Evolutionary conservation across 2,329 filamentous ascomycete genomes (phyloP), one percentile per base, ranked within the genome.

Genomic region (Triangularia verruculosa): DNA sequence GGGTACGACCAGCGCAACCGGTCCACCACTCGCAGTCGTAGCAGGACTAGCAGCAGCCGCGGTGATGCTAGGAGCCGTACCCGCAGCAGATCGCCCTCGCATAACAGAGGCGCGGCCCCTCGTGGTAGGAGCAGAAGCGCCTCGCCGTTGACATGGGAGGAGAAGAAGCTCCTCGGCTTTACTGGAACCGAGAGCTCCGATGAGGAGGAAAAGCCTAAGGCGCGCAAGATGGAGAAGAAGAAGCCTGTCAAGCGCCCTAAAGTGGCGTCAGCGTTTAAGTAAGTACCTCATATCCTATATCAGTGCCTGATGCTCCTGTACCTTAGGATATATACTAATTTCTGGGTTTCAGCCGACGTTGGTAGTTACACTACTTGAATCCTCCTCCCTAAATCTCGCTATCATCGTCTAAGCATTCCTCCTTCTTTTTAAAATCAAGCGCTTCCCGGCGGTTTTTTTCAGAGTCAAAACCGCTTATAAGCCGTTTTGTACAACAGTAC

Each of bases 251-350:
- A 61, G 59, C 28, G 65, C 11, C 62, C 66, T 5, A 63, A 67
- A 27, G 68, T 71, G 20, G 65, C 68, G n/a, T 65, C 65, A 1
- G 69, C 66, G 2, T 71, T 67, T 58, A 64, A 61, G 68, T 70
- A 59, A 67, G 67, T 30, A 30, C 20, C 20, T 43, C 6, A 24
- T 20, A 20, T 24, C n/a, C 1, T 24, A 15, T 12, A 0, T 8
- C 56, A 32, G 24, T 15, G 6, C 20, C 11, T 9, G 3, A 22
- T 53, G 54, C 24, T 30, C 51, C 9, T 53, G 17, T 25, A 9
- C 17, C 4, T 47, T 6, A 47, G 2, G 1, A 54, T 25, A 7
- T 17, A 54, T 54, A 25, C 51, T 25, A n/a, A 54, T 12, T 11
- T 24, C 51, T 54, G 17, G 22, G 4, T 7, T 27, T 27, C 15